These are phyloP conservation scores for Physcomitrellopsis africana DNA, from an alignment of 225 moss, liverwort and hornwort genomes.

Conservation along the genomic window DNA sequence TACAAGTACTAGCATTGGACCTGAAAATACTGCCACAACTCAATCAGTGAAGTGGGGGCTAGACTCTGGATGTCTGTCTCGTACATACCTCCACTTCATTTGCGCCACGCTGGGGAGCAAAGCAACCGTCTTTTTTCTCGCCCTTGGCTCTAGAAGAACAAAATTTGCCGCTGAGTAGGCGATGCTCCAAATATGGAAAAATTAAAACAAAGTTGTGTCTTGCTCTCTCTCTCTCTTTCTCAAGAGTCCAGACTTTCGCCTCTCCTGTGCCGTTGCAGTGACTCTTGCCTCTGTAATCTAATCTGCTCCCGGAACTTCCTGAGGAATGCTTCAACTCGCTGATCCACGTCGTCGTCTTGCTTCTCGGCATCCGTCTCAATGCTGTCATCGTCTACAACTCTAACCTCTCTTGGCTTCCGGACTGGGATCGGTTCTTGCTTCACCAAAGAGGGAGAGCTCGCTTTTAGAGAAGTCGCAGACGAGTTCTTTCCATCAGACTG, in stretches of 20 bases:
- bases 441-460: slow-evolving; percentile 1
- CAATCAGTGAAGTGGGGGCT: background rate
- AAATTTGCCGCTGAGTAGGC: slow-evolving; percentile 20
- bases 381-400: slow-evolving; percentile 43
- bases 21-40: background rate
- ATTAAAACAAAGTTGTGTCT: background rate
- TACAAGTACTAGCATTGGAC: background rate
- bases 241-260: background rate
- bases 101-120: slow-evolving; percentile 11
- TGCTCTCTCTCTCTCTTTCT: background rate
- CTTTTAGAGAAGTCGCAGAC: background rate
- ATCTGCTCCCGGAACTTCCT: slow-evolving; percentile 60
- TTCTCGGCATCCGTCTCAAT: slow-evolving; percentile 9
- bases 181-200: background rate
- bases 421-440: slow-evolving; percentile 36
- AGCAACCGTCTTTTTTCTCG: background rate
- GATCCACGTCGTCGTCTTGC: slow-evolving; percentile 46
- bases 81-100: slow-evolving; percentile 9
- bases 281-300: slow-evolving; percentile 51
- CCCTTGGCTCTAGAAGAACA: slow-evolving; percentile 19
- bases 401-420: slow-evolving; percentile 39
- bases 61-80: slow-evolving; percentile 6
- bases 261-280: slow-evolving; percentile 38
- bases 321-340: slow-evolving; percentile 57
- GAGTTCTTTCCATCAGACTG: slow-evolving; percentile 16